Conservation (phyloP, 1,284 basidiomycete genomes). For the Coniferiporia weirii region DNA sequence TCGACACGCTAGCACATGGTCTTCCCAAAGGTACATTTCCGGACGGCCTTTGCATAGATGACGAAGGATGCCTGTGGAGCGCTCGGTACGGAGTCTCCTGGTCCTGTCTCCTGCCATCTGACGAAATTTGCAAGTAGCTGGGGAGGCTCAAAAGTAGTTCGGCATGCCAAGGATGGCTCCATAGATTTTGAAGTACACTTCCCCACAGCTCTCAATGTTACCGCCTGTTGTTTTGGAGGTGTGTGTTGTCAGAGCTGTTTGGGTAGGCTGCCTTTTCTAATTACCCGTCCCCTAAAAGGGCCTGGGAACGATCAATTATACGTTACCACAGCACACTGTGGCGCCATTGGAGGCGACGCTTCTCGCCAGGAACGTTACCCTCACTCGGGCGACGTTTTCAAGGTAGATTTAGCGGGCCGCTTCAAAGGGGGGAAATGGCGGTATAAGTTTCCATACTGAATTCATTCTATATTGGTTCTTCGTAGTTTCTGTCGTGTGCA, state of each 20-base stretch:
- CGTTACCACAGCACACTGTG: constrained; percentile 62
- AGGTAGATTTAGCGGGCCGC: constrained; percentile 50
- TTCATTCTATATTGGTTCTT: background rate
- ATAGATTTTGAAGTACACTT: constrained; percentile 53
- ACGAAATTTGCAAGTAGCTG: constrained; percentile 37
- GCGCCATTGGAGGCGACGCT: constrained; percentile 47
- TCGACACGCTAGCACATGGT: constrained; percentile 52
- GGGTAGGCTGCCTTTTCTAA: background rate
- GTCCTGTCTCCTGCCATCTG: constrained; percentile 5
- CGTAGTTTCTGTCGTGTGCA: background rate
- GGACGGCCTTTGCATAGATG: constrained; percentile 63
- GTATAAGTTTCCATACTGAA: constrained; percentile 31
- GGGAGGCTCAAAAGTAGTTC: constrained; percentile 55
- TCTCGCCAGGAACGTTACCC: constrained; percentile 47
- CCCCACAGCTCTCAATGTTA: constrained; percentile 55
- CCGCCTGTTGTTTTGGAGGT: constrained; percentile 69
- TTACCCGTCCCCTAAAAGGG: constrained; percentile 33
- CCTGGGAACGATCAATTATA: constrained; percentile 57
- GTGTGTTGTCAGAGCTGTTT: constrained; percentile 16
- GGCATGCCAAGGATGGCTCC: constrained; percentile 45
- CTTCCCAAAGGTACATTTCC: constrained; percentile 45
- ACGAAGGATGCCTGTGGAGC: constrained; percentile 61
- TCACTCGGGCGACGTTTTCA: constrained; percentile 62
- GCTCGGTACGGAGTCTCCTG: constrained; percentile 41
- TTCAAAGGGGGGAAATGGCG: constrained; percentile 43